Conservation (phyloP, 441 rosid species). For the Populus hybrid region DNA sequence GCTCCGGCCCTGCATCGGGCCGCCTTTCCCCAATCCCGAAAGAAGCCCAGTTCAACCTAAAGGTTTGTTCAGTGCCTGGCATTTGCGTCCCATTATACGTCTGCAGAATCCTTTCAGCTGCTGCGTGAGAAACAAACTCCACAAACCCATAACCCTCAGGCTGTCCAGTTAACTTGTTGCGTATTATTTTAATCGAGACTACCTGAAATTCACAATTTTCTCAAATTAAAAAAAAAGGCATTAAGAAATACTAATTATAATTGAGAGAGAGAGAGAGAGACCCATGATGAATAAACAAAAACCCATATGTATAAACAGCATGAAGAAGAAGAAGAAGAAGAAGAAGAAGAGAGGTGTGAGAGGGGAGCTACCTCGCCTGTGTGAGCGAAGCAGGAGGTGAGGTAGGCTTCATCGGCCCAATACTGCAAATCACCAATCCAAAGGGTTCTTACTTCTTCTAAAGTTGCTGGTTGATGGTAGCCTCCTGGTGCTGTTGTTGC, state of each 20-base stretch:
- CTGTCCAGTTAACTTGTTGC: conserved; percentile 85
- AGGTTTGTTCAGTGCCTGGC: conserved; percentile 79
- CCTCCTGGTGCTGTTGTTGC: conserved; percentile 27
- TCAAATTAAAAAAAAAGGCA: background rate
- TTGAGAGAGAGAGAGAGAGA: background rate
- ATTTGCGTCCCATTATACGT: conserved; percentile 74
- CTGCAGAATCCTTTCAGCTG: conserved; percentile 86
- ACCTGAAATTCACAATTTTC: conserved; percentile 37
- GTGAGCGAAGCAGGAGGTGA: conserved; percentile 83
- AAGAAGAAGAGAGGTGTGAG: background rate
- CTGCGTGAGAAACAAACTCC: conserved; percentile 82
- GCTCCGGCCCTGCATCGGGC: conserved; percentile 82
- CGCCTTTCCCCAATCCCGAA: conserved; percentile 89
- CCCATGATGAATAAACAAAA: background rate
- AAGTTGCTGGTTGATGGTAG: conserved; percentile 79
- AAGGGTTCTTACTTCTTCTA: conserved; percentile 90
- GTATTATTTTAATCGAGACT: conserved; percentile 78
- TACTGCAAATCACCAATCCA: conserved; percentile 98
- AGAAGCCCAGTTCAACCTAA: conserved; percentile 95
- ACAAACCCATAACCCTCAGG: conserved; percentile 98
- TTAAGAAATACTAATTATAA: background rate
- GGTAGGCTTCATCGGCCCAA: conserved; percentile 91
- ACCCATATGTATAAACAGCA: background rate
- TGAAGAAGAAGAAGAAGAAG: background rate
- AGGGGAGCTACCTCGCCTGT: conserved; percentile 72